These are phyloP conservation scores for Acanthamoeba royreba DNA, from an alignment of 208 protist species.

Conservation along the genomic window DNA sequence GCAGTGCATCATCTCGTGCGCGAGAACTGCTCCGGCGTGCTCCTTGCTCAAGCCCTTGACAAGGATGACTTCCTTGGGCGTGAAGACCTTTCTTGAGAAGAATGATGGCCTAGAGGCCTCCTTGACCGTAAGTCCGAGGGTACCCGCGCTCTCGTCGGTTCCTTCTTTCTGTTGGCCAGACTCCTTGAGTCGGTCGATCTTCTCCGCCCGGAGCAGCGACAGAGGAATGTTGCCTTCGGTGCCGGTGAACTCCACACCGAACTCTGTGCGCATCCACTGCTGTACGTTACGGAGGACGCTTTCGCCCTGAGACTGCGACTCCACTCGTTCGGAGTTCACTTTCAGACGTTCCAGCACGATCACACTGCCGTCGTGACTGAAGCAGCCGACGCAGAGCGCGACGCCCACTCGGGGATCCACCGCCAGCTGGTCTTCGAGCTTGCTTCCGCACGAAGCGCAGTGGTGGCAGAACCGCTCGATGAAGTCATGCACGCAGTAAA, in stretches of 20 bases:
- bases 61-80: neutral
- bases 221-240: neutral
- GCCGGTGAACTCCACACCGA: neutral
- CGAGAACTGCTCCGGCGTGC: slow-evolving; percentile 24
- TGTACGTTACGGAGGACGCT: neutral
- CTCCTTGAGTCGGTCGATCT: neutral
- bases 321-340: neutral
- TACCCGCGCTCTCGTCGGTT: neutral
- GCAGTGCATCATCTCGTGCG: slow-evolving; percentile 51
- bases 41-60: neutral
- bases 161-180: neutral
- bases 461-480: neutral
- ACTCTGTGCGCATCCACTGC: neutral
- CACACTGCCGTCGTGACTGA: neutral
- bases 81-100: neutral
- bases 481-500: slow-evolving; percentile 40
- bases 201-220: neutral
- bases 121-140: neutral
- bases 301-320: neutral
- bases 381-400: slow-evolving; percentile 18
- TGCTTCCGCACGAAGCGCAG: neutral
- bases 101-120: neutral
- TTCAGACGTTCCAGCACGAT: neutral
- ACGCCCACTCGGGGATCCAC: neutral
- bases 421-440: neutral